Evolutionary conservation across 768 basidiomycete genomes (phyloP), one percentile per base, ranked within the genome.

Genomic region (Rhodocollybia butyracea): DNA sequence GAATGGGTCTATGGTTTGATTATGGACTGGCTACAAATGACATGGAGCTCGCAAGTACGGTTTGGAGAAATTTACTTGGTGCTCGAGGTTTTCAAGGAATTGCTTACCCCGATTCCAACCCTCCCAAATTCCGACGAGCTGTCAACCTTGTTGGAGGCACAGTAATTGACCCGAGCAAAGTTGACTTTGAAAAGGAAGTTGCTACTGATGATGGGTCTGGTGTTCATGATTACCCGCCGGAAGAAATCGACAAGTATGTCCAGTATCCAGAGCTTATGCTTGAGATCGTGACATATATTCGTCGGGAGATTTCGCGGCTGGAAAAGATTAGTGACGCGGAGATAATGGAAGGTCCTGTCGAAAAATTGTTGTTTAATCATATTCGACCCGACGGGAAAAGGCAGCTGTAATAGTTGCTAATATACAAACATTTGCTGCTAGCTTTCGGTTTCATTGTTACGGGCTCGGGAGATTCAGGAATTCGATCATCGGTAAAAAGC

Each of bases 61-160:
- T 97, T 0, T 98, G 96, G 96, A 77, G 96, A 46, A 97, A 98
- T 68, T 64, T 97, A 34, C 85, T 97, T 38, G 93, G 89, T 7
- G 90, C 84, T 1, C 80, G 92, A 12, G 94, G 93, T 5, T 89
- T 89, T 8, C 76, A 79, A 56, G 89, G 88, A 2, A 86, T 91
- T 51, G 75, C 73, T 2, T 76, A 76, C 54, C 71, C 74, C 3
- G 62, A 68, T 24, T 12, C 59, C 29, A 47, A 56, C 52, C 47
- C 59, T 45, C 45, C 66, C 46, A 64, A 38, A 17, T 89, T 83
- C 71, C 73, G 86, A 32, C 80, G 86, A 6, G 73, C 84, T 0
- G 79, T 90, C 29, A 89, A 90, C 61, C 79, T 88, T n/a, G 81
- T 83, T 6, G 86, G 87, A 1, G 84, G 86, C 5, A 74, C 79